Evolutionary conservation across 257 asterid genomes (phyloP), one percentile per base, ranked within the genome.

Genomic region (Jasminum sambac): DNA sequence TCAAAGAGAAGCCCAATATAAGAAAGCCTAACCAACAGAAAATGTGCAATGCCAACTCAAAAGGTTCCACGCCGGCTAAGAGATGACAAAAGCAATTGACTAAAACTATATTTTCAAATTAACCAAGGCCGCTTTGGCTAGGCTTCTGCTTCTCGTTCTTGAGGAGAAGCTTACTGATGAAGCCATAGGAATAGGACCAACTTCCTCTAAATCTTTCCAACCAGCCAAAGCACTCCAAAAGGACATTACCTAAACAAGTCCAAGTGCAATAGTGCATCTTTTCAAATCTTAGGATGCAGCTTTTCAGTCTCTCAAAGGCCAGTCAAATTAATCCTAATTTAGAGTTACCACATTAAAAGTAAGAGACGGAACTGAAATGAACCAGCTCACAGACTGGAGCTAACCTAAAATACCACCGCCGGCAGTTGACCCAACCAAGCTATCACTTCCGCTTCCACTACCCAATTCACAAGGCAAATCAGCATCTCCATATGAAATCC

Each of bases 391-490:
- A 66, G 75, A 72, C 68, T 66, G 63, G 25, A 74, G 77, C 87
- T 80, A 78, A 91, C 99, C 98, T 80, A 95, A 79, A 74, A 88
- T 79, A 64, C 99, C 99, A 55, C 97, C 99, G 62, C 99, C 99
- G 68, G 95, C 85, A 66, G 96, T 88, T 59, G 94, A 85, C 43
- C 85, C 79, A 76, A 79, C 84, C 84, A 87, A 74, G 83, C 87
- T 90, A 62, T 85, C 96, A 81, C 90, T 88, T 75, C 99, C 99
- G 71, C 99, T 88, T 79, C 99, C 99, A 80, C 99, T 95, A 68
- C 99, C 99, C 64, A 86, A 84, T 81, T 95, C 97, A 84, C 99
- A 95, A 71, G 99, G 99, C 73, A 95, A 80, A 74, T 71, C 39
- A 67, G 91, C 85, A 80, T 86, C 78, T 70, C 99, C 99, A 80